Evolutionary conservation across 108 stramenopile genomes (phyloP), one percentile per base, ranked within the genome.

Genomic region (Cyclotella sp.): DNA sequence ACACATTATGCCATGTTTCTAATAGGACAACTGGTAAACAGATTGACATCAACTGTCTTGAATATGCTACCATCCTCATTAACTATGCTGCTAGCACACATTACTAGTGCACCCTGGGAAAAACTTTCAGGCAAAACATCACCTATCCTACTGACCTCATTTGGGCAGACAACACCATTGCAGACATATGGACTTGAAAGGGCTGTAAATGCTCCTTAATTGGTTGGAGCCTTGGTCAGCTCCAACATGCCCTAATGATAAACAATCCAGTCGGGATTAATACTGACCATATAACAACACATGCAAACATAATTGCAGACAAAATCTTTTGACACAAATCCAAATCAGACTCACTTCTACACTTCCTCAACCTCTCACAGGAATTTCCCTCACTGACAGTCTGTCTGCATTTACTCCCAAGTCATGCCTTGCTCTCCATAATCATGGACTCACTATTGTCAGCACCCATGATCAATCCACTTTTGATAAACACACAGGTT

Each of bases 401-500:
- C 9, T 49, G 47, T 49, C 47, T 5, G 34, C 34, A 6, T 34
- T 34, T 34, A 2, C 34, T 34, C 34, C 34, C 34, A 6, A 34
- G 34, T 49, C 47, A 3, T 3, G 47, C 2, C 18, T n/a, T 49
- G 18, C 15, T 49, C 47, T 49, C 47, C 15, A 3, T 3, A 9
- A 49, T 49, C 47, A n/a, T n/a, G 47, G 47, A 49, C 47, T 16
- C 47, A n/a, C 47, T 49, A 1, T 49, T 49, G n/a, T 49, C 47
- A 16, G n/a, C 3, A 9, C 47, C 18, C 18, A 16, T 49, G 15
- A 16, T n/a, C 15, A 9, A 49, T n/a, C 47, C 47, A n/a, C 47
- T 49, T n/a, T 16, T n/a, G n/a, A n/a, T 49, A 49, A 49, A n/a
- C 15, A 3, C 9, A 3, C n/a, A n/a, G 47, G 47, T 49, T 7